phyloP scores from a whole-genome alignment of 495 filamentous ascomycete species.

The Beverwykella pulmonaria region DNA sequence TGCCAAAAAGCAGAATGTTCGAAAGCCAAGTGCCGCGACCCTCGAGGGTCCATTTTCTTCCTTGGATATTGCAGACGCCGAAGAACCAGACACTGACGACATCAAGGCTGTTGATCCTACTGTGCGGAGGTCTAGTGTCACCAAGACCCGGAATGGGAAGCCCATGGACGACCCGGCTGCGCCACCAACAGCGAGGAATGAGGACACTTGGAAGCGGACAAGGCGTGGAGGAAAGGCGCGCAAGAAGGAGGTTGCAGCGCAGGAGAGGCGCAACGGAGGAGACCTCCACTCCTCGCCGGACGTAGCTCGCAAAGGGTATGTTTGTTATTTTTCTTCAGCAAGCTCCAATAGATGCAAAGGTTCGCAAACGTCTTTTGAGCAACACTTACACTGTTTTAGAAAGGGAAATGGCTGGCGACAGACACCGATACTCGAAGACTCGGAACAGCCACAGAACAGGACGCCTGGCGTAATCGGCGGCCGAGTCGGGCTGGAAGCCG shows the following conservation, averaged over 20 bases:
- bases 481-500: conserved; percentile 35
- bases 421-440: conserved; percentile 72
- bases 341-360: neutral
- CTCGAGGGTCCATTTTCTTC: conserved; percentile 40
- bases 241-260: conserved; percentile 31
- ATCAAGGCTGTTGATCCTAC: conserved; percentile 2
- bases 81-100: conserved; percentile 33
- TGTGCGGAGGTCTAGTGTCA: conserved; percentile 34
- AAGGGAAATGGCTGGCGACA: conserved; percentile 74
- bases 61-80: conserved; percentile 37
- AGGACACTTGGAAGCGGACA: conserved; percentile 24
- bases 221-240: conserved; percentile 33
- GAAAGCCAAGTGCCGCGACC: conserved; percentile 36
- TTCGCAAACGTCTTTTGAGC: neutral
- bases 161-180: conserved; percentile 34
- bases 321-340: conserved; percentile 1
- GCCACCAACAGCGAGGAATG: conserved; percentile 9
- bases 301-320: conserved; percentile 33
- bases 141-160: conserved; percentile 37
- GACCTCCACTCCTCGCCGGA: conserved; percentile 35
- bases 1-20: conserved; percentile 24
- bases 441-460: conserved; percentile 31
- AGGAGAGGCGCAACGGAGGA: conserved; percentile 32
- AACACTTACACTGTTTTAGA: conserved; percentile 10
- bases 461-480: conserved; percentile 37